Conservation (phyloP, 208 protist species). For the Trypanosoma avium region DNA sequence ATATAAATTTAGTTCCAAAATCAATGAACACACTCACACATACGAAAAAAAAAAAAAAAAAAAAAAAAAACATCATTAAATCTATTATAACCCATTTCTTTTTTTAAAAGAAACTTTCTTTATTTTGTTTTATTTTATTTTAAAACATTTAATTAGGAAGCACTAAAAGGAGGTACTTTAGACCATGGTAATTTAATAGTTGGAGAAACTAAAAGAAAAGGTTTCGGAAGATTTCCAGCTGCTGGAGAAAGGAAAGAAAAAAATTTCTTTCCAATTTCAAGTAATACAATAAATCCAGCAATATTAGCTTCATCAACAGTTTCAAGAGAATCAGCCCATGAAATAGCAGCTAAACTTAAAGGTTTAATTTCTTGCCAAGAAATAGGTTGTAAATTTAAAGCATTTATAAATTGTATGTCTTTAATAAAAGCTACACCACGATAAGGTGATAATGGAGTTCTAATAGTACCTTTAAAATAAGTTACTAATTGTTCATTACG, state of each 20-base stretch:
- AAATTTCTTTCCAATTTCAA: slow-evolving; percentile 74
- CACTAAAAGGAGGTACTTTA: slow-evolving; percentile 46
- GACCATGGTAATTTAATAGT: slow-evolving; percentile 51
- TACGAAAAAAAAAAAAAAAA: too few relatives aligned
- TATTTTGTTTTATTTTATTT: too few relatives aligned
- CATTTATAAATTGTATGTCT: slow-evolving; percentile 72
- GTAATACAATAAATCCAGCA: slow-evolving; percentile 72
- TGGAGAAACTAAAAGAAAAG: slow-evolving; percentile 76
- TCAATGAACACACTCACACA: too few relatives aligned
- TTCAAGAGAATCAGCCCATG: slow-evolving; percentile 63
- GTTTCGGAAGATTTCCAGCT: slow-evolving; percentile 61
- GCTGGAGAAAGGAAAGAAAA: slow-evolving; percentile 77
- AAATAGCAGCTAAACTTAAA: slow-evolving; percentile 60
- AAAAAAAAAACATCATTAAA: not conserved
- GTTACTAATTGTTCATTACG: slow-evolving; percentile 44
- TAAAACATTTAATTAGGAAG: slow-evolving; percentile 10
- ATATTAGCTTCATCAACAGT: slow-evolving; percentile 61
- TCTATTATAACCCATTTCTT: too few relatives aligned
- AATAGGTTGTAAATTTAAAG: slow-evolving; percentile 53
- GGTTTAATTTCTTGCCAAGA: slow-evolving; percentile 49
- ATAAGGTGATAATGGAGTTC: slow-evolving; percentile 50
- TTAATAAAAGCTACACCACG: slow-evolving; percentile 53
- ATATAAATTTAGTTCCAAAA: too few relatives aligned
- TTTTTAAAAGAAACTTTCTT: too few relatives aligned
- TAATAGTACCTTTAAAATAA: slow-evolving; percentile 74